Conservation (phyloP, 371 early-diverging fungal species). For the Saksenaea oblongispora region DNA sequence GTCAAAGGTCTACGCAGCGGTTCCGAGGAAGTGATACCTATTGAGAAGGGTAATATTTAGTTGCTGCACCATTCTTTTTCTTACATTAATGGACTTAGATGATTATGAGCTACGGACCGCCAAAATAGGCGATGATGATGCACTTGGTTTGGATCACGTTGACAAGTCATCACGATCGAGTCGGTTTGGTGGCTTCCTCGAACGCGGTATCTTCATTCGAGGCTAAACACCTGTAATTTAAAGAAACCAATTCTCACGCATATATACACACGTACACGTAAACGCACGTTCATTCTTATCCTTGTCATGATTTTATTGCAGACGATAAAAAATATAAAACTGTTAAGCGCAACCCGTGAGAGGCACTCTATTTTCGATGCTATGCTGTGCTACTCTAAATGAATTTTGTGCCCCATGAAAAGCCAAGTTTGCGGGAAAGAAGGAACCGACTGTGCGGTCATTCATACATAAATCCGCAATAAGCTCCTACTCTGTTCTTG, state of each 20-base stretch:
- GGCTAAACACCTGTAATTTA: constrained; percentile 34
- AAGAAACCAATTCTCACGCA: background rate
- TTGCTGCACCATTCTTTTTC: background rate
- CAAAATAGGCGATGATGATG: constrained; percentile 54
- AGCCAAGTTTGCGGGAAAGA: no score
- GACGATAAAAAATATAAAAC: no score
- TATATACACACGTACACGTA: background rate
- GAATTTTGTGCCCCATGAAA: no score
- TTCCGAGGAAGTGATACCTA: constrained; percentile 29
- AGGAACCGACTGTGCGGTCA: no score
- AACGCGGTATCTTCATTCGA: constrained; percentile 67
- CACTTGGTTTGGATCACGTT: constrained; percentile 77
- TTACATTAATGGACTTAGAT: constrained; percentile 26
- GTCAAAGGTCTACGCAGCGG: constrained; percentile 22
- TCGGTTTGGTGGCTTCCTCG: constrained; percentile 52
- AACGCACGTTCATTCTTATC: no score
- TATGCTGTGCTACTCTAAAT: no score
- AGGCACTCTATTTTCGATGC: no score
- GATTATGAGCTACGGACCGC: constrained; percentile 55
- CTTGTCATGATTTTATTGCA: no score
- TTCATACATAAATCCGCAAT: no score
- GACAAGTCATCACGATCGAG: constrained; percentile 64
- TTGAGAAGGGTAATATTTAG: constrained; percentile 42
- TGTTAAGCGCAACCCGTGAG: no score
- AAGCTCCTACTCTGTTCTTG: no score